Base-by-base conservation (phyloP, 768 basidiomycete genomes). In the Macrocybe gigantea region DNA sequence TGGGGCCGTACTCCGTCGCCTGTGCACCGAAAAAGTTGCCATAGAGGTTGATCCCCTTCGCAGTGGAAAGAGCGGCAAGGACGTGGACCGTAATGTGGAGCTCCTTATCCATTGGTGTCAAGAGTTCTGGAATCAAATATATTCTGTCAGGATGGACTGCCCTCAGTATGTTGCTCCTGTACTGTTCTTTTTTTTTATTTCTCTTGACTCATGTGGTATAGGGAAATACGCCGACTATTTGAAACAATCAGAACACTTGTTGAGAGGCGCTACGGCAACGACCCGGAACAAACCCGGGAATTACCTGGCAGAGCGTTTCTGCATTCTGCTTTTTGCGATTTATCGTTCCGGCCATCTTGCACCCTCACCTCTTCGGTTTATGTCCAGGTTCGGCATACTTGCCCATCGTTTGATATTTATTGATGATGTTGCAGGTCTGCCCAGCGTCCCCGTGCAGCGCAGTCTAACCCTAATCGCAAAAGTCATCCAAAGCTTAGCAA, bases 301-400 rank as follows among this genome's bases (percentile, higher is more conserved):
- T 66, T 90, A 32, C 86, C 80, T 82, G 79, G 76, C 90, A 92
- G 60, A 83, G 85, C 56, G 87, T 94, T 38, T 89, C 87, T 33
- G 91, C 92, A 1, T 93, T 94, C 60, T 82, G 87, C 60, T 94
- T 93, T 65, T 74, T 94, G 38, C 79, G 92, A 37, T 92, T 93
- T 63, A 85, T 94, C 51, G 88, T 90, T 22, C 93, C 92, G 33
- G 92, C 88, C 15, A 87, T 94, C 49, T 73, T 93, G n/a, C 80
- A 89, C 60, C 92, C 92, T 1, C 87, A 92, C 63, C 66, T 91
- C 5, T 93, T 89, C 59, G 83, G 87, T 22, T 70, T 94, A 44
- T 82, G 73, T 54, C 79, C 81, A 61, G 89, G 89, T 88, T 61
- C 32, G 68, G 59, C 1, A 11, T 4, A n/a, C 38, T 32, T 38